Evolutionary conservation across 805 yeast species (phyloP), one percentile per base, ranked within the genome.

Genomic region (Yarrowia sp.): DNA sequence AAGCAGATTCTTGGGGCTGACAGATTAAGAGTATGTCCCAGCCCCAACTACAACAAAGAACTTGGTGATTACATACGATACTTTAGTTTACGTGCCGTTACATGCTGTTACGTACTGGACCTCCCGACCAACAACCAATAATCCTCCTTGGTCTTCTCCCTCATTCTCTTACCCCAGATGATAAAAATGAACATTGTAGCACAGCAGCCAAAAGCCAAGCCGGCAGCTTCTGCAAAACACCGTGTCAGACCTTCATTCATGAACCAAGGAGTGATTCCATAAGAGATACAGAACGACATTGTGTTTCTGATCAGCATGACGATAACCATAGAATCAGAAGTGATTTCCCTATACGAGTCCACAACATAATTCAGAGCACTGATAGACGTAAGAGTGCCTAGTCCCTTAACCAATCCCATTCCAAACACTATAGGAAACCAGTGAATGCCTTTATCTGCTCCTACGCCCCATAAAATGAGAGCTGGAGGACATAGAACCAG

Each of bases 231-330:
- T 8, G 32, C 50, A 51, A 81, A 83, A 33, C 81, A 76, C 66
- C 80, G 75, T 68, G 80, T 80, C 67, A 75, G 72, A 1, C 85
- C 85, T 61, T 77, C 71, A 68, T 80, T 79, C 4, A 67, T 71
- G 31, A 81, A 74, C 80, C 83, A 83, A 22, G 83, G 80, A 4
- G 84, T 82, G 64, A 83, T 77, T 28, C 83, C 85, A 65, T 81
- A 83, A 65, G 78, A 78, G 73, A 81, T 76, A 4, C 79, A 84
- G 68, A 82, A 83, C 7, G 69, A 68, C 81, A 82, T 80, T 36
- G 78, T 70, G 69, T 82, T 82, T 70, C 85, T 76, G 60, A 83
- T 80, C 32, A 82, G 64, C 50, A 82, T 77, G 32, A 80, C 81
- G 39, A 80, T 78, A 47, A 78, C 83, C 78, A 81, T 79, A 1